phyloP scores from a whole-genome alignment of 768 basidiomycete species.

The Amanita thiersii region DNA sequence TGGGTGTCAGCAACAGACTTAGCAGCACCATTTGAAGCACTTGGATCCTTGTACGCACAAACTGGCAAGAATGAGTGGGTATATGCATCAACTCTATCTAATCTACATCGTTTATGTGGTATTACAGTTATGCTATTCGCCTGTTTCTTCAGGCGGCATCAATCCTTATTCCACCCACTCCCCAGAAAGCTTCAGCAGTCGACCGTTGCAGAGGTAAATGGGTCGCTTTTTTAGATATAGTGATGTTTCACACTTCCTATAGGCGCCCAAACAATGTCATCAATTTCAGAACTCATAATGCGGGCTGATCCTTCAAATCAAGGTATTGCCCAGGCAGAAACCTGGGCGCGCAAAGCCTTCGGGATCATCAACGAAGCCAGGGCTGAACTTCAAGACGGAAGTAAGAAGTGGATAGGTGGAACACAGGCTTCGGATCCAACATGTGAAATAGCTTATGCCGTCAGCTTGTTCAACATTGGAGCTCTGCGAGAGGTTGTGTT shows the following conservation, averaged over 20 bases:
- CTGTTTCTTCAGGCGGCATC: slow-evolving; percentile 62
- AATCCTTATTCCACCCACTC: slow-evolving; percentile 45
- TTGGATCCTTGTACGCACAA: slow-evolving; percentile 53
- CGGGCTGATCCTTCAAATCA: slow-evolving; percentile 23
- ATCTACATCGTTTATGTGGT: background rate
- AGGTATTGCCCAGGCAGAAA: slow-evolving; percentile 39
- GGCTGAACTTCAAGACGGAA: slow-evolving; percentile 21
- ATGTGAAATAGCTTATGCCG: slow-evolving; percentile 51
- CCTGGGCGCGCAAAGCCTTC: slow-evolving; percentile 49
- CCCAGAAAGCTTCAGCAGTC: slow-evolving; percentile 27
- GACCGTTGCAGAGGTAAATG: slow-evolving; percentile 54
- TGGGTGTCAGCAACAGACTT: slow-evolving; percentile 58
- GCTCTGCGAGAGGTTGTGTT: slow-evolving; percentile 48
- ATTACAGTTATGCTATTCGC: slow-evolving; percentile 49
- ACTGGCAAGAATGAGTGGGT: slow-evolving; percentile 50
- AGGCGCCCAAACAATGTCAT: slow-evolving; percentile 42
- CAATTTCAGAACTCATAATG: slow-evolving; percentile 35
- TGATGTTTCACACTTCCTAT: slow-evolving; percentile 1
- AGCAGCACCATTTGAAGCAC: slow-evolving; percentile 59
- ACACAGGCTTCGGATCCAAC: slow-evolving; percentile 22
- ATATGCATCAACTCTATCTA: background rate
- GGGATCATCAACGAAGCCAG: slow-evolving; percentile 1
- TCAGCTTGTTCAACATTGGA: slow-evolving; percentile 55
- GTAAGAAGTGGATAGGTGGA: slow-evolving; percentile 11
- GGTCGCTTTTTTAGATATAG: background rate